These are phyloP conservation scores for Pogostemon cablin DNA, from an alignment of 257 asterid species.

Conservation along the genomic window DNA sequence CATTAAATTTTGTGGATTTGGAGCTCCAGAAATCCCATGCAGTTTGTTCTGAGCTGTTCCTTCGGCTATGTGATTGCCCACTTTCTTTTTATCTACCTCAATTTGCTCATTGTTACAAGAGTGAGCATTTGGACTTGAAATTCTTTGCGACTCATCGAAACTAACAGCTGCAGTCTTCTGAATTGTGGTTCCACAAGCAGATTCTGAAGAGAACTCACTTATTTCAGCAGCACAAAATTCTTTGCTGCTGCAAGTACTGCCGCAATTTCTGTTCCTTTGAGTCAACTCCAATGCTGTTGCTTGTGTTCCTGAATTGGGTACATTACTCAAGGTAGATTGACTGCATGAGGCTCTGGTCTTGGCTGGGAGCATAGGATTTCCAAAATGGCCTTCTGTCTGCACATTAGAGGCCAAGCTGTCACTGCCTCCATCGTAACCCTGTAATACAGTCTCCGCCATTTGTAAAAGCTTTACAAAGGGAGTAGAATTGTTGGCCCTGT, in stretches of 20 bases:
- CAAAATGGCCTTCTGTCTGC: constrained; percentile 37
- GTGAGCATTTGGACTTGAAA: constrained; percentile 41
- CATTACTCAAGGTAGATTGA: constrained; percentile 32
- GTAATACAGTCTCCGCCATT: constrained; percentile 45
- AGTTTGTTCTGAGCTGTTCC: constrained; percentile 37
- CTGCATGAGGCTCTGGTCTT: constrained; percentile 29
- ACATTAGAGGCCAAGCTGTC: constrained; percentile 36
- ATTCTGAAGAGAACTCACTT: constrained; percentile 69
- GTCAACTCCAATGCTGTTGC: constrained; percentile 37
- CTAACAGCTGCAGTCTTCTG: constrained; percentile 34
- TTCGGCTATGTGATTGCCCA: constrained; percentile 39
- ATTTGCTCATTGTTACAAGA: constrained; percentile 41
- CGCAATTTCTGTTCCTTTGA: constrained; percentile 35
- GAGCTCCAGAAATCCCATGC: constrained; percentile 43
- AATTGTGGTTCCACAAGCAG: constrained; percentile 48
- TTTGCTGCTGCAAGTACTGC: constrained; percentile 27
- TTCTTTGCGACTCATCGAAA: constrained; percentile 37
- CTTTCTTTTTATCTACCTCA: constrained; percentile 30
- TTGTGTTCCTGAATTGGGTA: constrained; percentile 41
- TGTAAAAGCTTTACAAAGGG: constrained; percentile 61
- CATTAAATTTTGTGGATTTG: constrained; percentile 34
- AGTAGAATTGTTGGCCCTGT: constrained; percentile 39
- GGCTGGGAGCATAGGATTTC: constrained; percentile 28
- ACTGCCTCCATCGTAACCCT: constrained; percentile 38
- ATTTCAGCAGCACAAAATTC: constrained; percentile 49